These are phyloP conservation scores for Pseudocercospora pini-densiflorae DNA, from an alignment of 2,329 filamentous ascomycete species.

Conservation along the genomic window DNA sequence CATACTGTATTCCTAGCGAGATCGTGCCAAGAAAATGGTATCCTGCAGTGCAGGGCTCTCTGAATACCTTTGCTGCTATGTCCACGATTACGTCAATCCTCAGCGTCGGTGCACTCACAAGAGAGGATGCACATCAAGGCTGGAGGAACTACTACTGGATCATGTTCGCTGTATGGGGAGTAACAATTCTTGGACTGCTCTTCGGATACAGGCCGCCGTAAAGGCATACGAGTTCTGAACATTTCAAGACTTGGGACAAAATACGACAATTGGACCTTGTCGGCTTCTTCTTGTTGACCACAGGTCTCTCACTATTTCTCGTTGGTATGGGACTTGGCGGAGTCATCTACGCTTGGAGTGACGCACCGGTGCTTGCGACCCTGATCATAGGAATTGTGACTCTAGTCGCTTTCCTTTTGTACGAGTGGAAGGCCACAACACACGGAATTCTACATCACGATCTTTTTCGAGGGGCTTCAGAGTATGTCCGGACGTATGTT, in stretches of 20 bases:
- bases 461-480: constrained; percentile 19
- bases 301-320: constrained; percentile 30
- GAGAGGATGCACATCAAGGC: constrained; percentile 10
- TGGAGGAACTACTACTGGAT: constrained; percentile 29
- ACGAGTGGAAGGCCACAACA: constrained; percentile 25
- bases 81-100: constrained; percentile 12
- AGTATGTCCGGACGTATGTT: constrained; percentile 17
- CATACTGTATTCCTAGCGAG: constrained; percentile 24
- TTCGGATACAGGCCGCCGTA: constrained; percentile 28
- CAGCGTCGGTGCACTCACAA: constrained; percentile 12
- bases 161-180: constrained; percentile 24
- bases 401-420: constrained; percentile 38
- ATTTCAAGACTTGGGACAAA: constrained; percentile 21
- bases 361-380: constrained; percentile 38
- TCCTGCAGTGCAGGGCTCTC: constrained; percentile 8
- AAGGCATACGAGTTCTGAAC: constrained; percentile 18
- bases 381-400: constrained; percentile 40
- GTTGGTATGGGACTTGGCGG: constrained; percentile 41
- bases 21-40: constrained; percentile 27
- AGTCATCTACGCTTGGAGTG: constrained; percentile 40
- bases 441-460: constrained; percentile 28
- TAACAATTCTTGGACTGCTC: constrained; percentile 19
- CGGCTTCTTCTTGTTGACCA: constrained; percentile 24
- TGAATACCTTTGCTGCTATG: constrained; percentile 8
- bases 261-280: constrained; percentile 25